These are phyloP conservation scores for Exserohilum rostratum DNA, from an alignment of 2,329 filamentous ascomycete species.

Conservation along the genomic window DNA sequence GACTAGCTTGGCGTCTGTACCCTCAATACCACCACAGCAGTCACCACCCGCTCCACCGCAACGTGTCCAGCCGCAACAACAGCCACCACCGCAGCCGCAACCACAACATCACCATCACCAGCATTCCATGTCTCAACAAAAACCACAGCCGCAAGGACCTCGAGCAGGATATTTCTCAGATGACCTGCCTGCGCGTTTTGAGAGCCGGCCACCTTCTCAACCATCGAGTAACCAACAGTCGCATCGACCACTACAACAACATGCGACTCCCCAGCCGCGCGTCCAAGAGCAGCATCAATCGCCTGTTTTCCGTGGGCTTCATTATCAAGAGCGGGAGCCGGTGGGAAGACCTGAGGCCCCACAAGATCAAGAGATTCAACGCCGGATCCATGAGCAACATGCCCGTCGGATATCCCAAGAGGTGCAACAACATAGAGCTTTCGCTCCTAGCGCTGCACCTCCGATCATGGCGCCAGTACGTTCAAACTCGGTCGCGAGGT, in stretches of 20 bases:
- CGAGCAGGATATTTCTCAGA: constrained; percentile 47
- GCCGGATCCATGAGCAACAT: constrained; percentile 36
- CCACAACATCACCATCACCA: constrained; percentile 27
- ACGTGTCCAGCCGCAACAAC: constrained; percentile 29
- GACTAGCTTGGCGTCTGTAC: constrained; percentile 33
- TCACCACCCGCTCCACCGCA: constrained; percentile 36
- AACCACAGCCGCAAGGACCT: constrained; percentile 38
- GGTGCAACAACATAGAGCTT: constrained; percentile 33
- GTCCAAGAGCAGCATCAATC: constrained; percentile 37
- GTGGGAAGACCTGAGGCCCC: constrained; percentile 32
- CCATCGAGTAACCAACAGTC: constrained; percentile 29
- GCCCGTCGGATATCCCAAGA: constrained; percentile 42
- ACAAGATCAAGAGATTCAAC: constrained; percentile 40
- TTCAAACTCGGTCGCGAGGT: constrained; percentile 31
- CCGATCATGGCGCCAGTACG: constrained; percentile 35
- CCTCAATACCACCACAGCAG: constrained; percentile 38
- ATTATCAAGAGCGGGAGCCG: constrained; percentile 38
- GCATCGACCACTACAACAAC: constrained; percentile 35
- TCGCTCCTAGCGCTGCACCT: constrained; percentile 25
- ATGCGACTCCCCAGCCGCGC: constrained; percentile 33
- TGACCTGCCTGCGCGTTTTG: constrained; percentile 35
- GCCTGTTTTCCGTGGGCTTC: constrained; percentile 29
- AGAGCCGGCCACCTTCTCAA: constrained; percentile 39
- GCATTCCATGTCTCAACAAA: constrained; percentile 36
- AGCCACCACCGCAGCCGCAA: constrained; percentile 12